phyloP scores from a whole-genome alignment of 139 green algal species.

The Coelastrella sp. region DNA sequence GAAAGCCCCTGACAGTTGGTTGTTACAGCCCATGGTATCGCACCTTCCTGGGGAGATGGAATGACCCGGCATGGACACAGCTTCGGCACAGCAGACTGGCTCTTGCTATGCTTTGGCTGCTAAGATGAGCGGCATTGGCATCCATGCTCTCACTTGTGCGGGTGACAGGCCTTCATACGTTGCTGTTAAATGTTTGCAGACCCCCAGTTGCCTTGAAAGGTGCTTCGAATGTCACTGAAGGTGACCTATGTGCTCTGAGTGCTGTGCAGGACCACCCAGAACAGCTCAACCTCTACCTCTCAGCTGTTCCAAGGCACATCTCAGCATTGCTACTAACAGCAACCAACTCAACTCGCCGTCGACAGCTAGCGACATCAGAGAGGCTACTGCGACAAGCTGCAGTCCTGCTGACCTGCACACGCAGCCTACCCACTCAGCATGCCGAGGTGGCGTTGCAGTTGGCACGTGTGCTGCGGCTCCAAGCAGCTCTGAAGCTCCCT shows the following conservation, averaged over 20 bases:
- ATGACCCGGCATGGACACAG: too few relatives aligned
- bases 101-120: too few relatives aligned
- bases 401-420: background rate
- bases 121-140: too few relatives aligned
- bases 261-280: conserved; percentile 17
- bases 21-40: too few relatives aligned
- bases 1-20: too few relatives aligned
- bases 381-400: background rate
- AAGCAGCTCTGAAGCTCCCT: conserved; percentile 38
- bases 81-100: too few relatives aligned
- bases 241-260: background rate
- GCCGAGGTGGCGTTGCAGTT: conserved; percentile 2
- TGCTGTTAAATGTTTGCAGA: too few relatives aligned
- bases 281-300: conserved; percentile 11
- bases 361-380: conserved; percentile 33
- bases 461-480: conserved; percentile 27
- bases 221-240: background rate
- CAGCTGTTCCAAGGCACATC: background rate
- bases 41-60: too few relatives aligned
- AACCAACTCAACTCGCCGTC: background rate
- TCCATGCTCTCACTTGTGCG: too few relatives aligned
- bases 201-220: too few relatives aligned
- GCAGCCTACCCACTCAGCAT: background rate
- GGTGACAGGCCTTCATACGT: too few relatives aligned
- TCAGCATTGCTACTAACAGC: background rate